These are phyloP conservation scores for Nelumbo lutea DNA, from an alignment of 164 flowering plant genomes.

Conservation along the genomic window DNA sequence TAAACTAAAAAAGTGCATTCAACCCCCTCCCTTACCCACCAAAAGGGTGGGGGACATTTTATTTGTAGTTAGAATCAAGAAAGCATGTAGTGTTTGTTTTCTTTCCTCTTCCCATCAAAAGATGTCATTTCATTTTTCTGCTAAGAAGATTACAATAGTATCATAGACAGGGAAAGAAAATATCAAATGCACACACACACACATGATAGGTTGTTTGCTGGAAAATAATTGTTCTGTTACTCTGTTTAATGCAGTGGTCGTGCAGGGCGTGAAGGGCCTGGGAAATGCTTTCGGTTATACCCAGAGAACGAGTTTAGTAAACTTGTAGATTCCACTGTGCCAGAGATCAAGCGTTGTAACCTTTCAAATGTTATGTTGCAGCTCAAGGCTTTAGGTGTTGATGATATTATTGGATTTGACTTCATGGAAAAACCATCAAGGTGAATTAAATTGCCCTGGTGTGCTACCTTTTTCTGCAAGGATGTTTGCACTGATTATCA, in stretches of 20 bases:
- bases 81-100: background rate
- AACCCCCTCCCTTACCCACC: too few species aligned
- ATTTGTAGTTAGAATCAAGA: background rate
- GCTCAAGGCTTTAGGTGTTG: slow-evolving; percentile 88
- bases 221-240: slow-evolving; percentile 1
- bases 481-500: too few species aligned
- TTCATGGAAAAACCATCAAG: slow-evolving; percentile 90
- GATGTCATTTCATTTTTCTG: background rate
- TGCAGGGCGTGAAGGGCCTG: slow-evolving; percentile 98
- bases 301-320: slow-evolving; percentile 71
- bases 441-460: slow-evolving; percentile 24
- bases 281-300: slow-evolving; percentile 91
- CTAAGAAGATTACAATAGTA: too few species aligned
- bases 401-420: slow-evolving; percentile 84
- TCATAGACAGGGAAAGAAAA: too few species aligned
- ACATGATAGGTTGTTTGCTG: background rate
- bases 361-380: slow-evolving; percentile 87
- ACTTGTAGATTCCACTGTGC: slow-evolving; percentile 71
- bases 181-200: background rate
- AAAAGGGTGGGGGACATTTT: background rate
- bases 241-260: slow-evolving; percentile 64
- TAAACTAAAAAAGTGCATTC: too few species aligned
- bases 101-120: background rate
- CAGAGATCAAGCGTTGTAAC: slow-evolving; percentile 91
- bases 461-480: background rate